Base-by-base conservation (phyloP, 345 rosid genomes). In the Diplotaxis tenuifolia region DNA sequence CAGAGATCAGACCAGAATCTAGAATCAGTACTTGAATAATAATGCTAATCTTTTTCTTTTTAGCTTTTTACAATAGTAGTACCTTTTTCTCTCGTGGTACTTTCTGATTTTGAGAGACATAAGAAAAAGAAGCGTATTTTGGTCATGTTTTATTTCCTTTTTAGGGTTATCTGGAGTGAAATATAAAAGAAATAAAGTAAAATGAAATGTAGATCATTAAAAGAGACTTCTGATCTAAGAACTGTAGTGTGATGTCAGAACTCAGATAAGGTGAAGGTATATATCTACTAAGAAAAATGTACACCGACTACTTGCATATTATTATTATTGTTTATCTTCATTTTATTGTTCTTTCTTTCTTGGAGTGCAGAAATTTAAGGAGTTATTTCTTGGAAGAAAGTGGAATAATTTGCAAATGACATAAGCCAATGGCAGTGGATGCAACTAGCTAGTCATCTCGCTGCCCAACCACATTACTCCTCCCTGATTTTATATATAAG, bases 351-450 rank as follows among this genome's bases (percentile, higher is more conserved):
- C 55, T 56, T 75, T 52, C 47, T 68, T 68, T 54, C 21, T 49
- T 21, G 68, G 15, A 36, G 36, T 61, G 50, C 69, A 59, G 21
- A 42, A 69, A 29, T 55, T 69, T 69, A 75, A 63, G 79, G 75
- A 69, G 36, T 62, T 19, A 27, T 60, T 16, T 61, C 18, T 38
- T 68, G 79, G 62, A 75, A 49, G 20, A 5, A 14, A 66, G 54
- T 67, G 61, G 38, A 75, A 69, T 69, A 40, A 62, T 62, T 52
- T 29, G 60, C 52, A 55, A 55, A 69, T 75, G 79, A 75, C 79
- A 69, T 75, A 75, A 75, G 79, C 65, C 59, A 42, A 42, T 68
- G 29, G 49, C 40, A 62, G 40, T 62, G 70, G 64, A 74, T 75
- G 57, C 70, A 68, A 68, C 58, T 28, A 54, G 60, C 31, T 55